Evolutionary conservation across 345 rosid genomes (phyloP).

Genomic region (Camelina neglecta): DNA sequence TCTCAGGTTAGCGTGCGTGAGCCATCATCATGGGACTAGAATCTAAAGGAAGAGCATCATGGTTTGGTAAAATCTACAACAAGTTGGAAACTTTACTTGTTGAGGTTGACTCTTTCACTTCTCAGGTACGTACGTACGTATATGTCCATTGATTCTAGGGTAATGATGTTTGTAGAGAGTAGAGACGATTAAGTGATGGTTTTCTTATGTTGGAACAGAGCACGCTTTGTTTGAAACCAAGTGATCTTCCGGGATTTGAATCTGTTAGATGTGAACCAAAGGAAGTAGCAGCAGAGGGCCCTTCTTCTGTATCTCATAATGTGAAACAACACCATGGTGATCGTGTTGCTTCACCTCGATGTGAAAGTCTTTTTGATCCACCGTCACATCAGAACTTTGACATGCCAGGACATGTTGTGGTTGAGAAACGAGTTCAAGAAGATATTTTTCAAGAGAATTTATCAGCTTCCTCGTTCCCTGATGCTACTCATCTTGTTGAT

Average conservation of each 20-base stretch:
- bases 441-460: constrained; percentile 25
- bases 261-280: constrained; percentile 28
- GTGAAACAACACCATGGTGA: background rate
- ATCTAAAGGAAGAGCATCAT: constrained; percentile 55
- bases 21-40: constrained; percentile 66
- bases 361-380: constrained; percentile 35
- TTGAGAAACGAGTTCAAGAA: constrained; percentile 40
- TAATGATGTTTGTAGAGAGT: background rate
- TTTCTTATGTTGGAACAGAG: constrained; percentile 45
- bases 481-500: constrained; percentile 29
- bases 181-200: background rate
- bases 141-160: background rate
- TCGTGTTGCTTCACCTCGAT: constrained; percentile 9
- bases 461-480: constrained; percentile 15
- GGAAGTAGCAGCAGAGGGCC: constrained; percentile 10
- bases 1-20: constrained; percentile 40
- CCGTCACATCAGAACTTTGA: constrained; percentile 39
- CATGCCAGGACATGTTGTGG: background rate
- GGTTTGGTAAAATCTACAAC: constrained; percentile 71
- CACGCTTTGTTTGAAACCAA: constrained; percentile 26
- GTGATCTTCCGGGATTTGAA: constrained; percentile 27
- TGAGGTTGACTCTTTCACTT: constrained; percentile 65
- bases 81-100: constrained; percentile 69
- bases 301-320: constrained; percentile 18
- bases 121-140: constrained; percentile 35